These are phyloP conservation scores for Ustilago nuda DNA, from an alignment of 1,284 basidiomycete species.

Conservation along the genomic window DNA sequence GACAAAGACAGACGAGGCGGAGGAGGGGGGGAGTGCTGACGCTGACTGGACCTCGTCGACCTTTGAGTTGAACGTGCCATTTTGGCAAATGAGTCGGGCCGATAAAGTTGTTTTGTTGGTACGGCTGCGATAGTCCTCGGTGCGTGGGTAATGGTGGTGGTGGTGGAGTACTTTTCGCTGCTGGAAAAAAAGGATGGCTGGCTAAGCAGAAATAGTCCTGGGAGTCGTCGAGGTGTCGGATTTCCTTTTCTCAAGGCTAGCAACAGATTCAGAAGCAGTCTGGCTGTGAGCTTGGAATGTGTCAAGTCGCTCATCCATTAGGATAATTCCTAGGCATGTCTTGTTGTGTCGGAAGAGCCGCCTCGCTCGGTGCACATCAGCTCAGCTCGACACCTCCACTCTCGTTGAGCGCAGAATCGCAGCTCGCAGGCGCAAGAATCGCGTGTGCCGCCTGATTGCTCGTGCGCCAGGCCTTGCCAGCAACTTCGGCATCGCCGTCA, in stretches of 20 bases:
- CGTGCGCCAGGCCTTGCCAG: background rate
- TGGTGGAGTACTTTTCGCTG: background rate
- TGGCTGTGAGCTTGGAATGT: background rate
- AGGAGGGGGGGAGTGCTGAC: background rate
- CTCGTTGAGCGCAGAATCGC: background rate
- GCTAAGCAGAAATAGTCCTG: background rate
- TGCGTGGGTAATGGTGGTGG: background rate
- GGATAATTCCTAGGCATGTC: background rate
- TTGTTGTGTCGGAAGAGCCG: background rate
- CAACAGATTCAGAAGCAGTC: background rate
- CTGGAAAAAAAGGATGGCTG: background rate
- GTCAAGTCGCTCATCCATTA: background rate
- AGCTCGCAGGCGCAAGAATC: background rate
- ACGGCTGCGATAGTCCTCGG: too few relatives aligned
- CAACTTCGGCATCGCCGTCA: slow-evolving; percentile 12
- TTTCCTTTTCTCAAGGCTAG: too few relatives aligned
- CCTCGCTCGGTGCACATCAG: background rate
- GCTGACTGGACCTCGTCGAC: background rate
- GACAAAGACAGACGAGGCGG: background rate
- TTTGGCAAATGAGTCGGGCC: background rate
- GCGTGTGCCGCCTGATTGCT: too few relatives aligned
- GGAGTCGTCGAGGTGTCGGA: background rate
- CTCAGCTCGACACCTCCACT: background rate
- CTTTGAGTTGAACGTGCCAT: slow-evolving; percentile 24
- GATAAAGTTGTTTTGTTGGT: background rate